Percentiles rank a stretch among this genome's conserved stretches.
Evolutionary conservation across 139 green algal species (phyloP).

Genomic region (Closterium sp.): DNA sequence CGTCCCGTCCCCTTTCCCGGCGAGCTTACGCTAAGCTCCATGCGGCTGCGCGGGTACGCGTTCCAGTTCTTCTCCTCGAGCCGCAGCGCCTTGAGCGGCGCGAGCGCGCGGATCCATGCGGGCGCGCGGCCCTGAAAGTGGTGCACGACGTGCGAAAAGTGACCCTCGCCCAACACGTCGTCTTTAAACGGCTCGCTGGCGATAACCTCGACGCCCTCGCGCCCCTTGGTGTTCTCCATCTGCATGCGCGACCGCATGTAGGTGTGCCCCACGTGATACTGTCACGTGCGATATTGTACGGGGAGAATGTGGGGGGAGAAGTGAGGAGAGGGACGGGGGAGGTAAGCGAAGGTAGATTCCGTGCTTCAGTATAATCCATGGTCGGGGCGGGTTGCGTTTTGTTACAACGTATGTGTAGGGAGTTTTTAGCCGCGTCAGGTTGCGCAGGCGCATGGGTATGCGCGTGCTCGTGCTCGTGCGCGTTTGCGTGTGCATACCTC

Average conservation of each 20-base stretch:
- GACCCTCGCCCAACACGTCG: background rate
- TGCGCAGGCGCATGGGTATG: too few relatives aligned
- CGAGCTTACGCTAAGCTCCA: background rate
- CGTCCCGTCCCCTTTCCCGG: background rate
- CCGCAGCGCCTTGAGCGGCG: slow-evolving; percentile 4
- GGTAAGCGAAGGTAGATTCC: too few relatives aligned
- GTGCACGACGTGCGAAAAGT: background rate
- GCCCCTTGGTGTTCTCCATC: slow-evolving; percentile 5
- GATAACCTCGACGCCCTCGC: slow-evolving; percentile 1
- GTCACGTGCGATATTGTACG: background rate
- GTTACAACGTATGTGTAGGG: too few relatives aligned
- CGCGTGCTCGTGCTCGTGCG: too few relatives aligned
- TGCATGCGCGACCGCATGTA: slow-evolving; percentile 5
- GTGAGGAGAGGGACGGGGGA: background rate
- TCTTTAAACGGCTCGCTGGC: slow-evolving; percentile 6
- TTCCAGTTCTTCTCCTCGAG: slow-evolving; percentile 3
- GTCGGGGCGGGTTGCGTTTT: too few relatives aligned
- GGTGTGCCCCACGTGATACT: background rate
- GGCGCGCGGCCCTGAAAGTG: background rate
- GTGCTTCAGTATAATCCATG: too few relatives aligned
- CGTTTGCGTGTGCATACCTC: background rate
- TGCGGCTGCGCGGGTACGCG: background rate
- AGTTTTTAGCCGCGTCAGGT: too few relatives aligned
- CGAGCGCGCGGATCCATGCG: slow-evolving; percentile 4
- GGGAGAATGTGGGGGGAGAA: background rate